Evolutionary conservation across 768 basidiomycete species (phyloP), one percentile per base, ranked within the genome.

Genomic region (Lactifluus pinguis): DNA sequence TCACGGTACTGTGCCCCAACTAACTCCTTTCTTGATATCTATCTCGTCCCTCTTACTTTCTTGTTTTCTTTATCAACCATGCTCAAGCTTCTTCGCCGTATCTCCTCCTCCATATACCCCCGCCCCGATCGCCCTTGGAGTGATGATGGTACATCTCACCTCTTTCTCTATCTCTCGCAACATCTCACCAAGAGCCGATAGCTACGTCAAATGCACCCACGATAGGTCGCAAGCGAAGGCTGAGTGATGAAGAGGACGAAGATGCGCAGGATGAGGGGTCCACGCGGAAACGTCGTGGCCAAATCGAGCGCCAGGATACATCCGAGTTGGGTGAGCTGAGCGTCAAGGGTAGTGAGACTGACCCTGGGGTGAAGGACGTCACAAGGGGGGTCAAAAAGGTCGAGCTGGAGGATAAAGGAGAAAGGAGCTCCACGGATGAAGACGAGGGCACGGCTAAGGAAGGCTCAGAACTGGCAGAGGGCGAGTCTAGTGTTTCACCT

Each of bases 181-280:
- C 34, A 52, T 65, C 59, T 63, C 34, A 54, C 29, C 10, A 48
- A 45, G 13, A 38, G 25, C 50, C 53, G 49, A 39, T 67, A 90
- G 87, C 86, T 32, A 87, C 88, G 1, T 88, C 87, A 29, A 86
- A 82, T 67, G 86, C 87, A 2, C 87, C 87, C 0, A 80, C 80
- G 49, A 82, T 81, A 41, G 83, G 83, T 30, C 77, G 79, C 21
- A 89, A 89, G 73, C 83, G 88, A 65, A 80, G 83, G 45, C 67
- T 82, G 57, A 76, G 75, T 29, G 79, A 80, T 41, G 75, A 80
- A 32, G 75, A 75, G 59, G 72, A 64, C 62, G 68, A 71, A 68
- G 64, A 70, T 61, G 66, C 70, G 65, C 67, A 61, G 21, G 65
- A 57, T 44, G 53, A 38, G 52, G 47, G 63, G 61, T 48, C 69